Percentiles rank a stretch among this genome's conserved stretches.
phyloP scores from a whole-genome alignment of 2,329 filamentous ascomycete species.

The Zymoseptoria pseudotritici region DNA sequence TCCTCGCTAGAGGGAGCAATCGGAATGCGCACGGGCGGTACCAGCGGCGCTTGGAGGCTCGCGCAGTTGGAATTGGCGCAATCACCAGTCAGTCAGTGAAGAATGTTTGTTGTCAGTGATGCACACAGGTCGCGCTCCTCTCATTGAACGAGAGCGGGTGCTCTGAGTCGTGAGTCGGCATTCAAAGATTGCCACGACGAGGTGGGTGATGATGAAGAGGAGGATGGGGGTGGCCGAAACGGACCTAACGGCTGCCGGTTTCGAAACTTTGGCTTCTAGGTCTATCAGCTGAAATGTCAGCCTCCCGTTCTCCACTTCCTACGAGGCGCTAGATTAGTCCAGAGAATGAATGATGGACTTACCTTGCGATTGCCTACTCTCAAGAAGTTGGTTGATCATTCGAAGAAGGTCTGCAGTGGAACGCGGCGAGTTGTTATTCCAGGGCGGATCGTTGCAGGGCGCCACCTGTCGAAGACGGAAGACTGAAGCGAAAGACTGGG shows the following conservation, averaged over 20 bases:
- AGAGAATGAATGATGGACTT: too few relatives aligned
- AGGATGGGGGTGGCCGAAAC: background rate
- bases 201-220: background rate
- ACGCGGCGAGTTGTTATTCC: too few relatives aligned
- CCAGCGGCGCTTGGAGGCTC: background rate
- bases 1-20: background rate
- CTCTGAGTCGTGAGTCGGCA: background rate
- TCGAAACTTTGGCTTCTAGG: background rate
- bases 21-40: background rate
- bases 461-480: background rate
- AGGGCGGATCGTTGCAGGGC: too few relatives aligned
- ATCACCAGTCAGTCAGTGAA: background rate
- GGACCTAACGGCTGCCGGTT: background rate
- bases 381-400: too few relatives aligned
- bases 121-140: background rate
- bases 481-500: background rate
- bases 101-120: background rate
- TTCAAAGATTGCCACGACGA: background rate
- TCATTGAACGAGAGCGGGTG: background rate
- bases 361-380: too few relatives aligned
- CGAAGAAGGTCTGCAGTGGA: too few relatives aligned
- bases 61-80: background rate
- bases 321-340: too few relatives aligned
- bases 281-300: background rate
- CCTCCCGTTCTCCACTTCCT: background rate